Evolutionary conservation across 805 yeast genomes (phyloP), one percentile per base, ranked within the genome.

Genomic region (Teunomyces kruisii): DNA sequence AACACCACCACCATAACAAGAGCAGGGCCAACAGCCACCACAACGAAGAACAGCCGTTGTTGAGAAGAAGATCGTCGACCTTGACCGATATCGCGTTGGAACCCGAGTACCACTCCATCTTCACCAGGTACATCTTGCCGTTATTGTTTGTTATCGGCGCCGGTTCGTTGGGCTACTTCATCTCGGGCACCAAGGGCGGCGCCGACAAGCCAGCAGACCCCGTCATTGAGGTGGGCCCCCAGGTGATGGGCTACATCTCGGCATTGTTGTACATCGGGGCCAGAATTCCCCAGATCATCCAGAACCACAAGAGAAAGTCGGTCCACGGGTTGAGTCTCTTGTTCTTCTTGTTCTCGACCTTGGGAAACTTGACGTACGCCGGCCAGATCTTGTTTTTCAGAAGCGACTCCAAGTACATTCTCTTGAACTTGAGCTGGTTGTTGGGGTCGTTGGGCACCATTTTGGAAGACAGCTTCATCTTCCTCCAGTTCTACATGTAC

Each of bases 271-370:
- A 86, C 61, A 71, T 86, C 52, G 80, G 86, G 7, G 94, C 94
- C 2, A 43, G 65, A 48, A 76, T 58, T 55, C 99, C 99, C 0
- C 99, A 92, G 65, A 86, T 92, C 43, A 68, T 78, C 46, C 95
- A 87, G 59, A 92, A 92, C 66, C 79, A 83, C 61, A 71, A 71
- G 39, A 79, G 96, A 52, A 81, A 83, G 56, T 86, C 96, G 4
- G 90, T 90, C 44, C 77, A 80, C 45, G 98, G 98, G 1, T 83
- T 94, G 55, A 85, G 96, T 45, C 78, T 92, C 50, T 77, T 88
- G 42, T 87, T 86, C 65, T 86, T 86, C 67, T 64, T 86, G 52
- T 81, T 86, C 51, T 84, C 91, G 26, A 78, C 86, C 8, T 67
- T 85, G 55, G 95, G 94, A 14, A 86, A 86, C 61, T 57, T 86